These are phyloP conservation scores for Russula ochroleuca DNA, from an alignment of 768 basidiomycete genomes.

Conservation along the genomic window DNA sequence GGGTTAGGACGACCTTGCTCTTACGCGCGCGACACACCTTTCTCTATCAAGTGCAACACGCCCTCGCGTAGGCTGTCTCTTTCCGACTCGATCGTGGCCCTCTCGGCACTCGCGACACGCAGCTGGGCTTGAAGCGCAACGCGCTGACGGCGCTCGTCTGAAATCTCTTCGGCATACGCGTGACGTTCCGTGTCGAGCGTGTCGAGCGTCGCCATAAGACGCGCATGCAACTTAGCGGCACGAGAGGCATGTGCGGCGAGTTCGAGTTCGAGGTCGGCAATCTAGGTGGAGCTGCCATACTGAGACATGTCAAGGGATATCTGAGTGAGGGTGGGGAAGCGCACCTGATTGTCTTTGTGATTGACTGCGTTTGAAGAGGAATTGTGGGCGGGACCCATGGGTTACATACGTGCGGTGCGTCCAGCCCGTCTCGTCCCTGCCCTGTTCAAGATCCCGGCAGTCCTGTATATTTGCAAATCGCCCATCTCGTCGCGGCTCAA, in stretches of 20 bases:
- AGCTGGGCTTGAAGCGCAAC: constrained; percentile 39
- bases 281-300: constrained; percentile 26
- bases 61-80: constrained; percentile 52
- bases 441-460: neutral
- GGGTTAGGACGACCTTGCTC: neutral
- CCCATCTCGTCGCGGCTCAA: constrained; percentile 27
- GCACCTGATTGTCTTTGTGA: constrained; percentile 16
- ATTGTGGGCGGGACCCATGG: constrained; percentile 16
- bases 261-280: constrained; percentile 32
- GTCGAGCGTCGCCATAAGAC: constrained; percentile 48
- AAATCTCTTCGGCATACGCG: constrained; percentile 41
- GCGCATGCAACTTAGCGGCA: constrained; percentile 43
- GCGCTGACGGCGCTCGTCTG: constrained; percentile 34
- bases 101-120: constrained; percentile 22
- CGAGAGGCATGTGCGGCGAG: constrained; percentile 39
- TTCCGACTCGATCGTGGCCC: constrained; percentile 43
- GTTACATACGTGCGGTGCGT: neutral
- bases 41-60: constrained; percentile 50
- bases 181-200: constrained; percentile 44
- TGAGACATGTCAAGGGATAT: constrained; percentile 14
- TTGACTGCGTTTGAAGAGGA: neutral
- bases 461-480: neutral
- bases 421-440: neutral
- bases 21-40: constrained; percentile 42
- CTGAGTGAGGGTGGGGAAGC: constrained; percentile 6